Conservation (phyloP, 345 rosid species). For the Lumnitzera littorea region DNA sequence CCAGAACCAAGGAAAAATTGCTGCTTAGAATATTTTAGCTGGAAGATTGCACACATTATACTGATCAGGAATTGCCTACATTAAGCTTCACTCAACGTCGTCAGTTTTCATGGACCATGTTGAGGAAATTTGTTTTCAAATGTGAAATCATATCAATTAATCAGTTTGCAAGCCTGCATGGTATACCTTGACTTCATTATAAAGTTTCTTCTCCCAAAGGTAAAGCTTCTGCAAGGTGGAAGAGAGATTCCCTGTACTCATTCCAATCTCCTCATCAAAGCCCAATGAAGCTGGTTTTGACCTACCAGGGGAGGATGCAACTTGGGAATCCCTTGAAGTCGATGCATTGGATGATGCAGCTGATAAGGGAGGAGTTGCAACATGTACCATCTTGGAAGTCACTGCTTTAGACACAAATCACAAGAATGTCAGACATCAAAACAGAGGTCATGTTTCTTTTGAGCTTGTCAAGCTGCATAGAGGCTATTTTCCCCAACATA, state of each 20-base stretch:
- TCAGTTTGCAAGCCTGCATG: no score
- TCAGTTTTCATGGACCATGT: no score
- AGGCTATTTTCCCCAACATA: no score
- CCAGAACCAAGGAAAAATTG: no score
- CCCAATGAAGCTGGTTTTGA: conserved; percentile 2
- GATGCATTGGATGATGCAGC: conserved; percentile 5
- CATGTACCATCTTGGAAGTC: conserved; percentile 9
- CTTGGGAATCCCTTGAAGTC: conserved; percentile 2
- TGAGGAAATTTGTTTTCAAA: no score
- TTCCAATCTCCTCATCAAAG: conserved; percentile 60
- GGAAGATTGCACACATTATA: no score
- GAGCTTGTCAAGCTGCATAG: no score
- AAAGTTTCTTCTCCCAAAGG: conserved; percentile 97
- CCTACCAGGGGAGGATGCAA: conserved; percentile 3
- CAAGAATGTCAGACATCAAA: no score
- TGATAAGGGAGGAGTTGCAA: conserved; percentile 3
- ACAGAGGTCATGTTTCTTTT: background rate
- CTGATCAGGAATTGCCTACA: no score
- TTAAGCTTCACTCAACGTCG: no score
- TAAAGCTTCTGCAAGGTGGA: conserved; percentile 76
- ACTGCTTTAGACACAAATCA: background rate
- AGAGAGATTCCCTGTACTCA: conserved; percentile 70
- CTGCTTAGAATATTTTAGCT: no score
- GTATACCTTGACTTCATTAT: conserved; percentile 81
- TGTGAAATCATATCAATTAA: no score